A percentile compares a stretch with the other conserved stretches of the same genome.
Evolutionary conservation across 306 rosid species (phyloP).

Genomic region (Mimosa pudica): DNA sequence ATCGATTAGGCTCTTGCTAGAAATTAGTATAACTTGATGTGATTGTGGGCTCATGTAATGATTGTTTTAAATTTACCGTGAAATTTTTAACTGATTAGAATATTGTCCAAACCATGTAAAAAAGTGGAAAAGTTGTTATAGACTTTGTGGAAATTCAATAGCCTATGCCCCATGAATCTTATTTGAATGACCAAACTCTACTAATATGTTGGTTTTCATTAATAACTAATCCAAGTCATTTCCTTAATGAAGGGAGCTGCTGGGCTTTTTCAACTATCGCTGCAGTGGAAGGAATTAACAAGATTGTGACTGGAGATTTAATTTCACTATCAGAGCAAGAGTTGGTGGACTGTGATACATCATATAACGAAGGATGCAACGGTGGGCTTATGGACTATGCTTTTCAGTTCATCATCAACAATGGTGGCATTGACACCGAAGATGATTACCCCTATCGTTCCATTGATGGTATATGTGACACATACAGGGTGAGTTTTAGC

Average conservation of each 20-base stretch:
- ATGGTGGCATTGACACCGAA: constrained; percentile 84
- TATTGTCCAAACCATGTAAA: background rate
- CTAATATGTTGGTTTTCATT: background rate
- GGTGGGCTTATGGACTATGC: constrained; percentile 86
- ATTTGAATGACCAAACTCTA: background rate
- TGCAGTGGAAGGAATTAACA: constrained; percentile 82
- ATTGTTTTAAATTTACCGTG: background rate
- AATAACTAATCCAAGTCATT: constrained; percentile 16
- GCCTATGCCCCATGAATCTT: background rate
- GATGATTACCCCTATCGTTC: constrained; percentile 77
- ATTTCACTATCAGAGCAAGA: constrained; percentile 86
- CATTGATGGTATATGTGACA: constrained; percentile 61
- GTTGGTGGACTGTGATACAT: constrained; percentile 76
- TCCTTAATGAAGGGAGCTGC: constrained; percentile 67
- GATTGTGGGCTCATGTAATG: background rate
- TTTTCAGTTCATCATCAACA: constrained; percentile 74
- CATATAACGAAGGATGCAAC: constrained; percentile 73
- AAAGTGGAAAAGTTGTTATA: background rate
- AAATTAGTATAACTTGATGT: background rate
- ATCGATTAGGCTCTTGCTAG: background rate
- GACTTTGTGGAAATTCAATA: background rate
- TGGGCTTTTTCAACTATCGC: constrained; percentile 84
- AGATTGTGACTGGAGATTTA: constrained; percentile 79
- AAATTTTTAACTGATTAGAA: background rate
- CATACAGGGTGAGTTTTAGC: constrained; percentile 52